Evolutionary conservation across 2,329 filamentous ascomycete genomes (phyloP).

Genomic region (Sporothrix inflata): DNA sequence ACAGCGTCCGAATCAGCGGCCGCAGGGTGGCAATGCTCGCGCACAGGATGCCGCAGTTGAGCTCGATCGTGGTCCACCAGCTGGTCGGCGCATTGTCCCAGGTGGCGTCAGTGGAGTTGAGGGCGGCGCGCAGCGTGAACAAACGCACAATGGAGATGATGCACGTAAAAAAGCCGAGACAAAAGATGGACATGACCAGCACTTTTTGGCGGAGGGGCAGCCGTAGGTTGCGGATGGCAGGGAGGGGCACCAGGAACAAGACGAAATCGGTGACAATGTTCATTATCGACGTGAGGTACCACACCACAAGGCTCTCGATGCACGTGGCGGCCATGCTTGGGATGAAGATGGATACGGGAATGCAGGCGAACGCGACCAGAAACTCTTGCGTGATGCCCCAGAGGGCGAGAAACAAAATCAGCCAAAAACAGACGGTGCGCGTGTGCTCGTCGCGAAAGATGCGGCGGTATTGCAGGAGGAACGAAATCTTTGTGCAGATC

Average conservation of each 20-base stretch:
- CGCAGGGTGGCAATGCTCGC: slow-evolving; percentile 89
- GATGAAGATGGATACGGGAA: slow-evolving; percentile 38
- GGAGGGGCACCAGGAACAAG: slow-evolving; percentile 84
- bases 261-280: slow-evolving; percentile 91
- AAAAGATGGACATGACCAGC: slow-evolving; percentile 83
- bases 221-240: slow-evolving; percentile 82
- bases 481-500: slow-evolving; percentile 44
- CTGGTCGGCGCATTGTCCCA: slow-evolving; percentile 42
- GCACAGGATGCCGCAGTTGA: slow-evolving; percentile 86
- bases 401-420: slow-evolving; percentile 37
- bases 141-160: slow-evolving; percentile 67
- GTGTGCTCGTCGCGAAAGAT: slow-evolving; percentile 42
- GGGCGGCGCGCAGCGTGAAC: slow-evolving; percentile 62
- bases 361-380: slow-evolving; percentile 39
- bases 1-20: slow-evolving; percentile 62
- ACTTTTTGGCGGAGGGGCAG: slow-evolving; percentile 83
- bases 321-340: slow-evolving; percentile 34
- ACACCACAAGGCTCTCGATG: slow-evolving; percentile 38
- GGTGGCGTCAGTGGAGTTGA: slow-evolving; percentile 45
- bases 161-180: slow-evolving; percentile 77
- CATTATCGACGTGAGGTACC: slow-evolving; percentile 50
- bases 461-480: slow-evolving; percentile 46
- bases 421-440: slow-evolving; percentile 35
- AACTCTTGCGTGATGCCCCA: slow-evolving; percentile 40
- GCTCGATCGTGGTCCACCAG: slow-evolving; percentile 87